Conservation (phyloP, 768 basidiomycete species). For the Gautieria morchelliformis region DNA sequence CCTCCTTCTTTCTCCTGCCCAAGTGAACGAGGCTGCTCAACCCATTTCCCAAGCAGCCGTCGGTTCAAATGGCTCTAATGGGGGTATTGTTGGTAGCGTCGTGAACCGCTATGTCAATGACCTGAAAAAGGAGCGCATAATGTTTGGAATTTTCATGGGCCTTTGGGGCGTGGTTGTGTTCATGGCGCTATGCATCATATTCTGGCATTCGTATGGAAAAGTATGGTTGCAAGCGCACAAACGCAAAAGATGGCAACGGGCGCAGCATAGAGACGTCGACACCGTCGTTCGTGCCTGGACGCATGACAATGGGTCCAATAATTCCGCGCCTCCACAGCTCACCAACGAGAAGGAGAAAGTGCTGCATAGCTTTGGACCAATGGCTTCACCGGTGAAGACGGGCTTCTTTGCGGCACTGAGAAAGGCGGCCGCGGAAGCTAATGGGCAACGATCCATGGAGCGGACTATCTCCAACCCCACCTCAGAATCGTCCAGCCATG, state of each 20-base stretch:
- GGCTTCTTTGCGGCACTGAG: conserved; percentile 28
- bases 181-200: conserved; percentile 60
- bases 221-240: conserved; percentile 36
- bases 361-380: conserved; percentile 41
- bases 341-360: conserved; percentile 19
- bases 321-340: conserved; percentile 9
- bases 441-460: conserved; percentile 2
- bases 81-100: conserved; percentile 63
- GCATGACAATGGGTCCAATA: conserved; percentile 15
- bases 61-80: conserved; percentile 44
- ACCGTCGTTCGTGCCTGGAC: conserved; percentile 24
- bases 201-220: conserved; percentile 63
- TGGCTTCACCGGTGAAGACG: conserved; percentile 26
- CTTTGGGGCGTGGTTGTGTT: conserved; percentile 80
- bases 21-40: conserved; percentile 62
- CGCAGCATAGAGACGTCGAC: conserved; percentile 37
- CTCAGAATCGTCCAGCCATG: conserved; percentile 17
- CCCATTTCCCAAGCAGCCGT: conserved; percentile 77
- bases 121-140: conserved; percentile 72
- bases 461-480: conserved; percentile 13
- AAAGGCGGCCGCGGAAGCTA: conserved; percentile 15
- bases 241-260: conserved; percentile 39
- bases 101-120: conserved; percentile 63
- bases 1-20: conserved; percentile 64
- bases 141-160: conserved; percentile 74